A percentile compares a stretch with the other conserved stretches of the same genome.
Evolutionary conservation across 208 protist species (phyloP).

Genomic region (Leishmania turanica): DNA sequence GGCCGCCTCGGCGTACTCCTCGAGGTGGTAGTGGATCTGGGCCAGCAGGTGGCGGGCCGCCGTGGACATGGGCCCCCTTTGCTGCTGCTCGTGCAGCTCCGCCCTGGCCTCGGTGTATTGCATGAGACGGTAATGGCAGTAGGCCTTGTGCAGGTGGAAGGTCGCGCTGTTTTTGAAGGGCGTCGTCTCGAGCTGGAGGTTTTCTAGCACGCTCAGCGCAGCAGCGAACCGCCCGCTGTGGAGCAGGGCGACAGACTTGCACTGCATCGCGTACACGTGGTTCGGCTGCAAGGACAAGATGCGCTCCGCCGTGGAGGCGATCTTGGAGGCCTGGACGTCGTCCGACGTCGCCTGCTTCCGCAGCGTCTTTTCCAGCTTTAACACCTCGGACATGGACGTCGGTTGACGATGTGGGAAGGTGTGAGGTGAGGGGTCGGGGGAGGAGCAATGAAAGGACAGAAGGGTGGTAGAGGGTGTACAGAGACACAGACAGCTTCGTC

Average conservation of each 20-base stretch:
- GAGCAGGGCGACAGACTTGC: constrained; percentile 68
- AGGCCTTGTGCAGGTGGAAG: constrained; percentile 69
- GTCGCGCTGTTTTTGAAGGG: constrained; percentile 5
- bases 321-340: constrained; percentile 45
- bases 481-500: not conserved
- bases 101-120: constrained; percentile 62
- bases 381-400: constrained; percentile 55
- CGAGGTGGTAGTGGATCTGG: constrained; percentile 86
- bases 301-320: constrained; percentile 64
- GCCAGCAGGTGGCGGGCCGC: constrained; percentile 74
- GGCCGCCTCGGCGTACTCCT: constrained; percentile 71
- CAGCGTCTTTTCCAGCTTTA: constrained; percentile 71
- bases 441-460: not conserved
- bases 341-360: constrained; percentile 46
- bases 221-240: constrained; percentile 67
- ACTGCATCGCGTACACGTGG: constrained; percentile 62
- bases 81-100: constrained; percentile 31
- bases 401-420: not conserved
- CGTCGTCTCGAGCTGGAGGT: constrained; percentile 22
- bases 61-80: constrained; percentile 20
- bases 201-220: constrained; percentile 62
- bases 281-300: constrained; percentile 60
- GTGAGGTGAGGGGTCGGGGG: not conserved
- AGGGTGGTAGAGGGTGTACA: not conserved
- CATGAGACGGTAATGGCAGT: constrained; percentile 73